Conservation (phyloP, 345 rosid genomes). For the Cardiospermum halicacabum region DNA sequence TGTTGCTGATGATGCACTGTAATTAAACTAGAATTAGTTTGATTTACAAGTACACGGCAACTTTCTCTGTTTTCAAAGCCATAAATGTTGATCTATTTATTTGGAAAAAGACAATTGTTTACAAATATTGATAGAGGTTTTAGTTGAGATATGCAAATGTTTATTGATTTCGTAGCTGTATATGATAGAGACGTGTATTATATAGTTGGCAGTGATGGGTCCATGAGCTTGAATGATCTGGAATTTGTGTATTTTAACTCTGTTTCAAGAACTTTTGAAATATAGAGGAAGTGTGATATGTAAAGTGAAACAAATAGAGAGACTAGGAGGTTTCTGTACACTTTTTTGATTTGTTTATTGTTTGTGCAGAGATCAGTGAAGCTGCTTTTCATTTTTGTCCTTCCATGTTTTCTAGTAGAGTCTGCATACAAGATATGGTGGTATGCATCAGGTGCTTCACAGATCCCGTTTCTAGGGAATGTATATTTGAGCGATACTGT, state of each 20-base stretch:
- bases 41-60: neutral
- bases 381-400: conserved; percentile 60
- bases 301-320: neutral
- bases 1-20: neutral
- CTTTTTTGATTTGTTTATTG: neutral
- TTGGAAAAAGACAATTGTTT: too few relatives aligned
- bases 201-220: too few relatives aligned
- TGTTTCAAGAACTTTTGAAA: too few relatives aligned
- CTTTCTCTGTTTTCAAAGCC: neutral
- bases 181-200: too few relatives aligned
- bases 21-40: neutral
- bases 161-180: too few relatives aligned
- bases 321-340: neutral
- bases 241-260: too few relatives aligned
- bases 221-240: too few relatives aligned
- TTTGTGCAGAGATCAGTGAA: conserved; percentile 75
- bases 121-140: too few relatives aligned
- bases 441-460: conserved; percentile 92
- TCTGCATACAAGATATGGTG: conserved; percentile 92
- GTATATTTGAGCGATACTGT: conserved; percentile 68
- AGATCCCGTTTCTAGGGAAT: conserved; percentile 80
- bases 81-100: too few relatives aligned
- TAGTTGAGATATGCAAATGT: too few relatives aligned
- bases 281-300: neutral
- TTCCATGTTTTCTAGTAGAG: conserved; percentile 73